Evolutionary conservation across 73 alveolate species (phyloP).

Genomic region (Uronychia setigera): DNA sequence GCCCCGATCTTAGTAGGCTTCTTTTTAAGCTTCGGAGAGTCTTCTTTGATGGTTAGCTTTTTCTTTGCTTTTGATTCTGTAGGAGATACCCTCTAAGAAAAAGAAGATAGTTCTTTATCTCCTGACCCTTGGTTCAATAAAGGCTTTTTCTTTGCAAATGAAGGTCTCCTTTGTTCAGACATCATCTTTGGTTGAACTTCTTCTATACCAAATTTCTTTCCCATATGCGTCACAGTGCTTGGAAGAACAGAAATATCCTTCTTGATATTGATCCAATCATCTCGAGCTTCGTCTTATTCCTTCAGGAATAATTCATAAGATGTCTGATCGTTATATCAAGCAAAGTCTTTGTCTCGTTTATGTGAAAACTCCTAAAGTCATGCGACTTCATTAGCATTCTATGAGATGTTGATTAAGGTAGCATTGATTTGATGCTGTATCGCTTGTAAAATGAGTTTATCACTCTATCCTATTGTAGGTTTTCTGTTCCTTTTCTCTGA

Average conservation of each 20-base stretch:
- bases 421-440: background rate
- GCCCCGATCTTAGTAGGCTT: no score
- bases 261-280: background rate
- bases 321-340: background rate
- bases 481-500: background rate
- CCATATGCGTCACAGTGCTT: background rate
- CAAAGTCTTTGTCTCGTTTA: background rate
- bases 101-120: background rate
- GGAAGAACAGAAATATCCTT: background rate
- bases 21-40: background rate
- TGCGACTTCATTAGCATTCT: background rate
- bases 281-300: background rate
- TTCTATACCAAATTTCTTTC: background rate
- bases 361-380: background rate
- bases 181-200: background rate
- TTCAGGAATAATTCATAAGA: background rate
- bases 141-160: background rate
- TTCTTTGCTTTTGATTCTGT: background rate
- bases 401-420: background rate
- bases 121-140: background rate
- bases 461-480: background rate
- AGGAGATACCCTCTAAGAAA: background rate
- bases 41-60: background rate
- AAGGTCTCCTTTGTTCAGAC: background rate
- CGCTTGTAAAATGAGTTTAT: background rate